phyloP scores from a whole-genome alignment of 1,139 yeast genomes.

The Kluyveromyces marxianus region DNA sequence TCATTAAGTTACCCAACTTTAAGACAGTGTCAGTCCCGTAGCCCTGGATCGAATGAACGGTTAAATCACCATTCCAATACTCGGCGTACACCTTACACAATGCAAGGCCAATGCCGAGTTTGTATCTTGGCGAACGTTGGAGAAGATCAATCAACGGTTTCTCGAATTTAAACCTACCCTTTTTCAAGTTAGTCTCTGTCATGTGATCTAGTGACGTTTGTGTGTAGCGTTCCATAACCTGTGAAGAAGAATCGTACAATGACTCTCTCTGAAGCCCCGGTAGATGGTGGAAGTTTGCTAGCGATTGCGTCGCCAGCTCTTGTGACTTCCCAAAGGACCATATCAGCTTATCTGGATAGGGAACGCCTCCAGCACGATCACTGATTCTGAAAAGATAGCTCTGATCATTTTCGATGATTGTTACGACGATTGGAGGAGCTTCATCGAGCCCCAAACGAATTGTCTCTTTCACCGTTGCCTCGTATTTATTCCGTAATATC shows the following conservation, averaged over 20 bases:
- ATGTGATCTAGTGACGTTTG: conserved; percentile 32
- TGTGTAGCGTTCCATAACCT: conserved; percentile 7
- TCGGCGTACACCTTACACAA: conserved; percentile 89
- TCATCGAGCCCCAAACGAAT: conserved; percentile 30
- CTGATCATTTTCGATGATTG: conserved; percentile 58
- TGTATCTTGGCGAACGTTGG: conserved; percentile 63
- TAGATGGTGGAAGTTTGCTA: conserved; percentile 57
- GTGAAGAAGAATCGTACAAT: conserved; percentile 25
- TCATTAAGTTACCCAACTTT: conserved; percentile 69
- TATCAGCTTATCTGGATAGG: conserved; percentile 35
- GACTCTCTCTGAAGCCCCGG: conserved; percentile 44
- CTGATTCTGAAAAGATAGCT: conserved; percentile 70
- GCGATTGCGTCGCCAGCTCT: conserved; percentile 45
- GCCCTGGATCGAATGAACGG: conserved; percentile 77
- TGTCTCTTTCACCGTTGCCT: conserved; percentile 57
- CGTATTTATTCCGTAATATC: conserved; percentile 73
- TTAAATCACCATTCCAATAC: conserved; percentile 89
- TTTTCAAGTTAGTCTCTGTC: conserved; percentile 25
- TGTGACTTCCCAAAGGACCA: conserved; percentile 83
- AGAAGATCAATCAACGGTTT: conserved; percentile 49
- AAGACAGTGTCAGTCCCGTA: conserved; percentile 86
- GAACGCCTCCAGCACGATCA: conserved; percentile 81
- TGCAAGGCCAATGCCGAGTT: conserved; percentile 83
- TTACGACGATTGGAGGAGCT: conserved; percentile 56
- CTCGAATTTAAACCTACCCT: conserved; percentile 21